Percentiles rank a stretch among this genome's conserved stretches.
Evolutionary conservation across 257 asterid genomes (phyloP).

Genomic region (Salvia rosmarinus): DNA sequence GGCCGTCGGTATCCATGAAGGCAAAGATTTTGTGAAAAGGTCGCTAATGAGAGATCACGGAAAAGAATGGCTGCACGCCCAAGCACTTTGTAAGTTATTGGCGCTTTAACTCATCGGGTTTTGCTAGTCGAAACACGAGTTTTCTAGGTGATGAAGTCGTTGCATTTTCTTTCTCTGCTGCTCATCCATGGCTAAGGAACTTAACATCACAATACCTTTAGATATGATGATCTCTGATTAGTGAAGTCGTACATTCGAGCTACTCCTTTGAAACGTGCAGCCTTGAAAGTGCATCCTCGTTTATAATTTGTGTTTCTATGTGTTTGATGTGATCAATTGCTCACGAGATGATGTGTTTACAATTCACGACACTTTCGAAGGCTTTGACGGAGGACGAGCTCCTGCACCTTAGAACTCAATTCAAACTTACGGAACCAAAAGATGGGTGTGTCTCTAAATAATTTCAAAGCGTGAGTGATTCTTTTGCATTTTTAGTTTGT

Average conservation of each 20-base stretch:
- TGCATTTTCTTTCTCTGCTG: slow-evolving; percentile 51
- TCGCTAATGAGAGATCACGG: slow-evolving; percentile 87
- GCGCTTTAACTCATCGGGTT: not conserved
- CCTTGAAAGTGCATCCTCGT: slow-evolving; percentile 62
- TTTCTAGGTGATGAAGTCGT: slow-evolving; percentile 10
- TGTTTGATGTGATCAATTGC: not conserved
- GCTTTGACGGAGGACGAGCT: slow-evolving; percentile 90
- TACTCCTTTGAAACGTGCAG: slow-evolving; percentile 85
- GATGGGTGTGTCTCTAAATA: slow-evolving; percentile 70
- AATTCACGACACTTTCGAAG: slow-evolving; percentile 83
- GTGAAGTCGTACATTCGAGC: slow-evolving; percentile 84
- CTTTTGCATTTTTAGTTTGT: not conserved
- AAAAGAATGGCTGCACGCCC: slow-evolving; percentile 97
- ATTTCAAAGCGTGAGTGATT: slow-evolving; percentile 70
- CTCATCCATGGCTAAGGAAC: slow-evolving; percentile 91
- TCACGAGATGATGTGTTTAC: too few relatives aligned
- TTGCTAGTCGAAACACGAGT: not conserved
- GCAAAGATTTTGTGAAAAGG: slow-evolving; percentile 88
- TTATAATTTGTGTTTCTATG: not conserved
- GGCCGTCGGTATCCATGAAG: slow-evolving; percentile 90
- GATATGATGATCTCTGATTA: slow-evolving; percentile 71
- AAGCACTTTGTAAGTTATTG: slow-evolving; percentile 72
- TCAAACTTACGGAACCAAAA: slow-evolving; percentile 70
- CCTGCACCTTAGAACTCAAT: slow-evolving; percentile 74
- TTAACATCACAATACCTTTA: slow-evolving; percentile 64